Percentiles rank a stretch among this genome's conserved stretches.
These are phyloP conservation scores for Vanrija sp. DNA, from an alignment of 1,284 basidiomycete genomes.

Conservation along the genomic window DNA sequence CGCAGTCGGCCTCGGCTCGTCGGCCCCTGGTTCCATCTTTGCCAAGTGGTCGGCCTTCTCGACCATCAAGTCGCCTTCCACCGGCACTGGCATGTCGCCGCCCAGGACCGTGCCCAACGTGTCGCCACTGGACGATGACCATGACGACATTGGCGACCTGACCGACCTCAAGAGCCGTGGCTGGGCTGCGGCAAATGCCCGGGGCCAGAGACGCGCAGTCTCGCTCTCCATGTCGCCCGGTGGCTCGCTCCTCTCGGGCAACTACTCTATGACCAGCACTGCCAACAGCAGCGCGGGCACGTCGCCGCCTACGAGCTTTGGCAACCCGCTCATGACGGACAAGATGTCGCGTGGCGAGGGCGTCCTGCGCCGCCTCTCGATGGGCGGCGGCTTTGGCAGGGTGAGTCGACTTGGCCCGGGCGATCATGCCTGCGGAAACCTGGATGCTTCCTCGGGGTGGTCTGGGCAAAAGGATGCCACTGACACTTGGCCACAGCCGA, in stretches of 20 bases:
- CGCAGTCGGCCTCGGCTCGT: background rate
- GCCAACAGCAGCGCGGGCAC: conserved; percentile 1
- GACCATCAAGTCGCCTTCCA: background rate
- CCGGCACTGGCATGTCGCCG: conserved; percentile 17
- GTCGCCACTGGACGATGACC: conserved; percentile 7
- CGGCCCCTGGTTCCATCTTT: conserved; percentile 8
- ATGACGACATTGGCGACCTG: conserved; percentile 39
- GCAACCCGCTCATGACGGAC: conserved; percentile 22
- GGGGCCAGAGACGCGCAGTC: conserved; percentile 28
- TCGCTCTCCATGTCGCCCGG: conserved; percentile 25
- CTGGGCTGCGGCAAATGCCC: conserved; percentile 24
- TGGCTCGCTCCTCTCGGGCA: background rate
- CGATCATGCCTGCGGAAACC: background rate
- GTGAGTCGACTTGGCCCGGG: conserved; percentile 19
- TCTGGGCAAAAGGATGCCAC: background rate
- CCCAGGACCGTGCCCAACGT: conserved; percentile 1
- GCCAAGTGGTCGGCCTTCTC: conserved; percentile 16
- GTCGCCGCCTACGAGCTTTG: conserved; percentile 17
- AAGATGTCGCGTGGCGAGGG: conserved; percentile 43
- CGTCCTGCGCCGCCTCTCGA: conserved; percentile 36
- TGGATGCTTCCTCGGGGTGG: background rate
- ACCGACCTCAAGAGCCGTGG: conserved; percentile 25
- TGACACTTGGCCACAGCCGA: background rate
- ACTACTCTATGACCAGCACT: conserved; percentile 2
- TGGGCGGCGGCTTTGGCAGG: conserved; percentile 27